Conservation (phyloP, 495 filamentous ascomycete genomes). For the Xylaria intraflava region DNA sequence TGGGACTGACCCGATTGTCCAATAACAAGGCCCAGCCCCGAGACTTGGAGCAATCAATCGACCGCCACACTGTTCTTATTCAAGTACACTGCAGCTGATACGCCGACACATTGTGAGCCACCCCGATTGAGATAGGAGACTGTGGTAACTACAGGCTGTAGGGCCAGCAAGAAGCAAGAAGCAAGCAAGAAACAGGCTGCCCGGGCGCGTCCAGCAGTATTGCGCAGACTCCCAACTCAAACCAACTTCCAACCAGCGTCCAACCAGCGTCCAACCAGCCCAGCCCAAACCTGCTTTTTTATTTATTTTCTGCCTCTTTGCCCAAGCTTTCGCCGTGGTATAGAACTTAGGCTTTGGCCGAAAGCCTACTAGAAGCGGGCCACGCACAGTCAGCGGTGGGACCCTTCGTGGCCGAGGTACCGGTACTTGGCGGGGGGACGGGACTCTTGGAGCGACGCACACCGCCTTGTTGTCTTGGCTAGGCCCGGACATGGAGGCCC, state of each 20-base stretch:
- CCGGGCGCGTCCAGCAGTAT: background rate
- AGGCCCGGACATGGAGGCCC: conserved; percentile 38
- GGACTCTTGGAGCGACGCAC: too few relatives aligned
- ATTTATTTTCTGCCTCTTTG: background rate
- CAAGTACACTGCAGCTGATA: conserved; percentile 8
- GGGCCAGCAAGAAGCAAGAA: background rate
- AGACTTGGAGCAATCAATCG: conserved; percentile 18
- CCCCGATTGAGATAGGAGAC: too few relatives aligned
- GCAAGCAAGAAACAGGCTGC: background rate
- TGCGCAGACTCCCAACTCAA: background rate
- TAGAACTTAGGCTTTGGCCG: too few relatives aligned
- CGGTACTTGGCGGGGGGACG: conserved; percentile 15
- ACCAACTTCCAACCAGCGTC: background rate
- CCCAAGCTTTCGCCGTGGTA: background rate
- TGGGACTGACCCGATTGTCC: conserved; percentile 19
- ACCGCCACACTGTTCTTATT: conserved; percentile 15
- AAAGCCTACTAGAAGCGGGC: background rate
- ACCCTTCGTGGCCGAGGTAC: conserved; percentile 20
- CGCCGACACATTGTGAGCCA: background rate
- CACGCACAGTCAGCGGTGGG: background rate
- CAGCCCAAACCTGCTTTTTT: background rate
- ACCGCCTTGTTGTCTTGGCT: conserved; percentile 31
- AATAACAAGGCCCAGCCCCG: conserved; percentile 14
- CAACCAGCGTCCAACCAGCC: background rate
- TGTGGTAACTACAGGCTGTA: background rate